A percentile compares a stretch with the other conserved stretches of the same genome.
These are phyloP conservation scores for Melampsora larici-populina DNA, from an alignment of 1,284 basidiomycete species.

Conservation along the genomic window DNA sequence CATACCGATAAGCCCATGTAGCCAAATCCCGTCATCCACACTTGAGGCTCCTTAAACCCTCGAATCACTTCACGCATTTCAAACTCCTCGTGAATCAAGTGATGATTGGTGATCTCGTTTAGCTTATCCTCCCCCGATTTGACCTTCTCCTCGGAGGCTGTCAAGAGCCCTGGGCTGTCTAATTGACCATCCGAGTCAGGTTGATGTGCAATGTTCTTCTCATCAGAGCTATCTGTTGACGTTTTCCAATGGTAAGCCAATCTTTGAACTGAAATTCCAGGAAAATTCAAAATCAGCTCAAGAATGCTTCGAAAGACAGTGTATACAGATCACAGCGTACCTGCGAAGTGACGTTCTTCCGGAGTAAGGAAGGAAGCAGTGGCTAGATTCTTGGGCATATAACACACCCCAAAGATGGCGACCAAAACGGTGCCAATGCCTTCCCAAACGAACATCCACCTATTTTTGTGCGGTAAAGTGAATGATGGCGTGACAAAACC, in stretches of 20 bases:
- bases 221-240: no score
- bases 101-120: not conserved
- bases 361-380: not conserved
- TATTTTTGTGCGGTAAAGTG: not conserved
- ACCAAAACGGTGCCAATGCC: not conserved
- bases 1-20: conserved; percentile 44
- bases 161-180: not conserved
- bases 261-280: no score
- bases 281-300: no score
- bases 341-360: not conserved
- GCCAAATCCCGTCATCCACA: conserved; percentile 48
- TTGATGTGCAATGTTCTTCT: no score
- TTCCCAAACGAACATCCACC: not conserved
- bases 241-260: no score
- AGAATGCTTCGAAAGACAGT: no score
- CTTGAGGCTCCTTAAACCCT: conserved; percentile 47
- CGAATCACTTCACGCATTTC: conserved; percentile 48
- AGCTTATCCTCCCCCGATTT: no score
- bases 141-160: no score
- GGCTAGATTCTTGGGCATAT: not conserved
- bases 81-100: conserved; percentile 44
- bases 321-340: not conserved
- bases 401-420: not conserved
- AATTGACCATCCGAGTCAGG: not conserved
- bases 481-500: not conserved